Percentiles rank a stretch among this genome's conserved stretches.
Conservation (phyloP, 305 asterid genomes). For the Rubia tinctorum region DNA sequence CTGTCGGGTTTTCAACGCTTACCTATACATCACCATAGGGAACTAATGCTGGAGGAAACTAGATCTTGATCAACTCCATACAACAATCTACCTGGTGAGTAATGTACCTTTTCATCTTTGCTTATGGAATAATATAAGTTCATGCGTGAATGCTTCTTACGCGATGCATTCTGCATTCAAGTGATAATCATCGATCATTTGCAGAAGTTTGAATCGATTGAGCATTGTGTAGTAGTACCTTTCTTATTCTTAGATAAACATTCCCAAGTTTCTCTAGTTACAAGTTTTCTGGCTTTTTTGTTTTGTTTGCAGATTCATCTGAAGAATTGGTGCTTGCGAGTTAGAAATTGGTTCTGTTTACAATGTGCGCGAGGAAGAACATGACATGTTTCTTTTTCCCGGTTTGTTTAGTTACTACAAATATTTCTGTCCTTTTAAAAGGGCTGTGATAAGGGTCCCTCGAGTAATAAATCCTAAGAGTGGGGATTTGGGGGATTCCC, state of each 20-base stretch:
- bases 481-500: neutral
- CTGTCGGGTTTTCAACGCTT: conserved; percentile 27
- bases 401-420: neutral
- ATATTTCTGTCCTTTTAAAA: neutral
- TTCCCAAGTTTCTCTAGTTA: neutral
- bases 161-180: neutral
- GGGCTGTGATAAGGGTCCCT: neutral
- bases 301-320: neutral
- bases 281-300: neutral
- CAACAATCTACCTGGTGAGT: conserved; percentile 30
- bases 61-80: conserved; percentile 32
- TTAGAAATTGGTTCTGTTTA: neutral
- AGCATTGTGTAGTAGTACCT: no score
- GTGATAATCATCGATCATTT: neutral
- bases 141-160: no score
- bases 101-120: neutral
- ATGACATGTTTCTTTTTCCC: neutral
- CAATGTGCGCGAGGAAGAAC: neutral
- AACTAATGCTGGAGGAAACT: conserved; percentile 28
- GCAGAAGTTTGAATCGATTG: no score
- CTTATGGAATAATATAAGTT: neutral
- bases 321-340: neutral
- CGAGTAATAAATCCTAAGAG: neutral
- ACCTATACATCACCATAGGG: no score
- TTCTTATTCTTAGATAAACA: neutral